Conservation (phyloP, 2,329 filamentous ascomycete species). For the Ascochyta lentis region DNA sequence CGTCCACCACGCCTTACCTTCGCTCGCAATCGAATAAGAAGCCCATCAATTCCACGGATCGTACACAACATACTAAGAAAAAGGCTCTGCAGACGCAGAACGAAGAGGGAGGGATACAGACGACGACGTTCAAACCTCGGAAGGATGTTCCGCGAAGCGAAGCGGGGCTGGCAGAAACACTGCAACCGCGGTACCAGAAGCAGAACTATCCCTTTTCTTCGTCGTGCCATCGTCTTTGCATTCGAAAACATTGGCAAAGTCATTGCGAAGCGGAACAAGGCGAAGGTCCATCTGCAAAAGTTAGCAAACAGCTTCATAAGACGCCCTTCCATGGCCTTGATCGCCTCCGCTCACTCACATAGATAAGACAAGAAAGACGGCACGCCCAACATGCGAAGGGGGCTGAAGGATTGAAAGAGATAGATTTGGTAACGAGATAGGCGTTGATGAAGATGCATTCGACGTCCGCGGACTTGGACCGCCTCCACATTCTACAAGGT, state of each 20-base stretch:
- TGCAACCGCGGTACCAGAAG: background rate
- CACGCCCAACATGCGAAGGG: background rate
- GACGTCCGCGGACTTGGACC: background rate
- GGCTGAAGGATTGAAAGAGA: conserved; percentile 2
- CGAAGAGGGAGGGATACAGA: background rate
- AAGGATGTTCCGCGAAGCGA: conserved; percentile 8
- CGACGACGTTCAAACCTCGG: background rate
- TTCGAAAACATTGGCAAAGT: background rate
- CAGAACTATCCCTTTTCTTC: conserved; percentile 46
- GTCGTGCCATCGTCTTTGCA: background rate
- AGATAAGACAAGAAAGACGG: background rate
- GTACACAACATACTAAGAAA: background rate
- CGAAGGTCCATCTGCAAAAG: background rate
- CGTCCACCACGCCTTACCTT: background rate
- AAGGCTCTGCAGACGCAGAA: background rate
- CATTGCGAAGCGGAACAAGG: background rate
- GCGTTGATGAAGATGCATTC: background rate
- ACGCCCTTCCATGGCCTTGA: background rate
- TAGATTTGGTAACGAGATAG: background rate
- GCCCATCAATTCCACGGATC: background rate
- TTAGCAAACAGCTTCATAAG: background rate
- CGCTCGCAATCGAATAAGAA: background rate
- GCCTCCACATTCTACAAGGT: background rate
- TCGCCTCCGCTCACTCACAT: background rate
- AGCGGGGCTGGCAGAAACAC: conserved; percentile 6